Evolutionary conservation across 768 basidiomycete species (phyloP), one percentile per base, ranked within the genome.

Genomic region (Hypsizygus marmoreus): DNA sequence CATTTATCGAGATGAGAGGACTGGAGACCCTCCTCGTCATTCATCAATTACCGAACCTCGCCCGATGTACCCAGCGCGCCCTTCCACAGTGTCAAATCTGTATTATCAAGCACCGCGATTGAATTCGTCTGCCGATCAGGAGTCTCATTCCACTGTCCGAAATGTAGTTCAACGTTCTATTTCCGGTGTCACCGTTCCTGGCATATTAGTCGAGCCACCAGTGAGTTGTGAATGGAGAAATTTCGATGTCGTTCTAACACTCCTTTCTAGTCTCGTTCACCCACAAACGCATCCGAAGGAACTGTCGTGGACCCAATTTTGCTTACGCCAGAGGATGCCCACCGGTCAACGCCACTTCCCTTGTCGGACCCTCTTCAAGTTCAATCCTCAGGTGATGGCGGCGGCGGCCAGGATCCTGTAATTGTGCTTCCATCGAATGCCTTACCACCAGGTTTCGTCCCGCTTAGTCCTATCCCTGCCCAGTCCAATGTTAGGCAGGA

Each of bases 191-290:
- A 69, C 65, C 29, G 64, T 77, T 14, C 72, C 70, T 3, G 63
- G 66, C 28, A 79, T 78, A 42, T 50, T 71, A 28, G 66, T 79
- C 23, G 68, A 76, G 57, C 68, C 77, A 12, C 78, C 77, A 10
- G 77, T 78, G 53, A 24, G 71, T 61, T 19, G 16, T 23, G 16
- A n/a, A 40, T 19, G 42, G 11, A n/a, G n/a, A n/a, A 30, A 14
- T 28, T n/a, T n/a, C n/a, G n/a, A n/a, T n/a, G n/a, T n/a, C 11
- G 23, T 41, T 12, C 25, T 20, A 38, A 32, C 46, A 10, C 45
- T 17, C 13, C 19, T 40, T 14, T 16, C 28, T 29, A 79, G 75
- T 73, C 74, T 6, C 65, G 67, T 30, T 67, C 75, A 3, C 67
- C 68, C 7, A 68, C 72, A 2, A 55, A 50, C 22, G 43, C 63